These are phyloP conservation scores for Aspergillus asperescens DNA, from an alignment of 495 filamentous ascomycete species.

Conservation along the genomic window DNA sequence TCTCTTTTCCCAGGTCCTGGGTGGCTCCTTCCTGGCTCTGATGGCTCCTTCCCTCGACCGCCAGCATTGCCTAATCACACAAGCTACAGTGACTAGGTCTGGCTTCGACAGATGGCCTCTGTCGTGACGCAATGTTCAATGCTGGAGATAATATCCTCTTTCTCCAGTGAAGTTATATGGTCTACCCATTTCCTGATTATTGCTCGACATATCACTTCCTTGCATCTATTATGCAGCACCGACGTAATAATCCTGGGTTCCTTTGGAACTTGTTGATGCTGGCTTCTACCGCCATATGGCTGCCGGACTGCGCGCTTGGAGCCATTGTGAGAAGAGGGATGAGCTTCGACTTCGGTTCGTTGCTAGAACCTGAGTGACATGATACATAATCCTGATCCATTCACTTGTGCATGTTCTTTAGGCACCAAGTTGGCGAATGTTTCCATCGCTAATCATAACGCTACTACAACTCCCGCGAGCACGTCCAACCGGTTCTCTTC, in stretches of 20 bases:
- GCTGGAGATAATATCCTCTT: neutral
- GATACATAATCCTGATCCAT: neutral
- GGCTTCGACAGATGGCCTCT: neutral
- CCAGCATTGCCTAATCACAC: neutral
- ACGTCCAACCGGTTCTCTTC: conserved; percentile 50
- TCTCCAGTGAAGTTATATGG: neutral
- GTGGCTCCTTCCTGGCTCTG: neutral
- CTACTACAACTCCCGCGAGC: neutral
- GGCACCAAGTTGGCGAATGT: neutral
- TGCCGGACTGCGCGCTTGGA: neutral
- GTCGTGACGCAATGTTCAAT: neutral
- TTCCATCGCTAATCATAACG: conserved; percentile 3
- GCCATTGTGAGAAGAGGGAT: conserved; percentile 5
- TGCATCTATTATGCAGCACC: conserved; percentile 6
- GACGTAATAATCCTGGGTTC: neutral
- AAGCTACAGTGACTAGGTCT: neutral
- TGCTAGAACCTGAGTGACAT: neutral
- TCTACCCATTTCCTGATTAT: neutral
- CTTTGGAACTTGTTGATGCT: neutral
- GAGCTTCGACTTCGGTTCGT: conserved; percentile 8
- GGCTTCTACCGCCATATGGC: neutral
- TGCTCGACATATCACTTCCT: conserved; percentile 5
- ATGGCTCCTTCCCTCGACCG: neutral
- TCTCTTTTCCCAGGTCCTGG: neutral
- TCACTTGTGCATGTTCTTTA: neutral